Evolutionary conservation across 768 basidiomycete genomes (phyloP), one percentile per base, ranked within the genome.

Genomic region (Tricholoma terreum): DNA sequence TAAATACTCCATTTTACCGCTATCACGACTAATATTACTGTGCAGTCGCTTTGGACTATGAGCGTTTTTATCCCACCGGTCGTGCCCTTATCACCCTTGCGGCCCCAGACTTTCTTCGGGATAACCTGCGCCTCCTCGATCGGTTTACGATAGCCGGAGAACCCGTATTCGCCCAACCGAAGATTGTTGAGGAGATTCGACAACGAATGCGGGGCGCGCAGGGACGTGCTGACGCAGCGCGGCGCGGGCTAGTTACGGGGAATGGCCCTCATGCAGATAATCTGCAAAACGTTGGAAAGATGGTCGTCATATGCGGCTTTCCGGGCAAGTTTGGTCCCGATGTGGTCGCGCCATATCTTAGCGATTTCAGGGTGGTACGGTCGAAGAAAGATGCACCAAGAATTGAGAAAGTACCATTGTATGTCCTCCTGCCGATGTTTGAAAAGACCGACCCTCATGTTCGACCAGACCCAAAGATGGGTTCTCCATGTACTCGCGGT

Each of bases 281-380:
- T 11, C 67, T 84, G 49, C 60, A 69, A 9, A 76, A 80, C 43
- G 69, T 71, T 34, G 84, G 82, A 9, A 82, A 69, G 59, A 76
- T 75, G 52, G 89, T 90, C 21, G 76, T 84, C 6, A 63, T 89
- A 1, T 80, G 74, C 67, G 90, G 89, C 2, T 64, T 90, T 36
- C 86, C 88, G 0, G 81, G 80, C 3, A 83, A 68, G 61, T 65
- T 79, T 0, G 65, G 67, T 1, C 33, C 66, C 3, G 65, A 67
- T 0, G 68, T 64, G 2, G 59, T 89, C 14, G 71, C 73, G 52
- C 61, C 66, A 5, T 67, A 77, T 55, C 64, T 89, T 40, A 69
- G 69, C n/a, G 68, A 63, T 33, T 84, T 75, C 63, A 70, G 79
- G 49, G 60, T 88, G 12, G 75, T 75, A 15, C 68, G 59, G 34